Evolutionary conservation across 345 rosid species (phyloP).

Genomic region (Clausena lansium): DNA sequence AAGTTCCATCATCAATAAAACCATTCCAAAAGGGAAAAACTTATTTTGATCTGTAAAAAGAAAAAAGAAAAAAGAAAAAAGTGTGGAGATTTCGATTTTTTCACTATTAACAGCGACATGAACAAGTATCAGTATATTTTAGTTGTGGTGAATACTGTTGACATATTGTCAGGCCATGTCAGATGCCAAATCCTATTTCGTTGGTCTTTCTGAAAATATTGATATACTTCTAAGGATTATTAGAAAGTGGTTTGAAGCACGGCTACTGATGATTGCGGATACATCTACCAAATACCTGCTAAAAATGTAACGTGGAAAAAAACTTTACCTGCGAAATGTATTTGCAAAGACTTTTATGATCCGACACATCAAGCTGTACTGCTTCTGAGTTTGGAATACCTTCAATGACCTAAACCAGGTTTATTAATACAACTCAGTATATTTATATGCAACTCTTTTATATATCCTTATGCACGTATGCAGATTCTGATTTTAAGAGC

Average conservation of each 20-base stretch:
- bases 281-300: neutral
- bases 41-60: neutral
- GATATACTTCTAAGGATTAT: neutral
- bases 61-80: neutral
- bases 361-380: slow-evolving; percentile 68
- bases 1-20: neutral
- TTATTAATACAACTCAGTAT: slow-evolving; percentile 4
- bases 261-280: neutral
- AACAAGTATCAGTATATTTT: neutral
- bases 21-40: neutral
- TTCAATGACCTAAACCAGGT: slow-evolving; percentile 52
- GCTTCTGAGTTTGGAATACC: slow-evolving; percentile 78
- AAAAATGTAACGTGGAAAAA: neutral
- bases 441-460: neutral
- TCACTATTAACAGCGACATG: neutral
- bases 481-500: neutral
- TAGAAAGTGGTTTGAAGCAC: neutral
- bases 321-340: slow-evolving; percentile 67
- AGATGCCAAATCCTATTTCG: neutral
- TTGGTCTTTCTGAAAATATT: neutral
- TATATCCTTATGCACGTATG: neutral
- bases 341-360: slow-evolving; percentile 58
- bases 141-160: neutral
- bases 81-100: neutral
- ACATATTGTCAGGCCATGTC: neutral